Base-by-base conservation (phyloP, 305 asterid species). In the Fraxinus sp. region DNA sequence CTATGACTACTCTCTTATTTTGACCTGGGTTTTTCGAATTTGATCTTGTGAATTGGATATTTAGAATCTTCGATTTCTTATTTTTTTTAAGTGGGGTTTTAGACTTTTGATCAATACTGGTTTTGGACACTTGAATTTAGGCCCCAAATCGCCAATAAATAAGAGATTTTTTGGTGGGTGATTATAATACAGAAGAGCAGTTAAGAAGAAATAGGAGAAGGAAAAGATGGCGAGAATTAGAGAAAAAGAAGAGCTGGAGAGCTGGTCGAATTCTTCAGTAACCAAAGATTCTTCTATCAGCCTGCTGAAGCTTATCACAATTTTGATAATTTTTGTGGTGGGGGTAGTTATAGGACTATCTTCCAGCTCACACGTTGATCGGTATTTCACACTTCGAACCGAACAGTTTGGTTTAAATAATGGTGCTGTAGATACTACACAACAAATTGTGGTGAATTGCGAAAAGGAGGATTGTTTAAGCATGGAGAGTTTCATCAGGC, bases 281-380 rank as follows among this genome's bases (percentile, higher is more conserved):
- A 59, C 90, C 0, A 84, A 84, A 33, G 97, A 94, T 80, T 93
- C 97, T 28, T 90, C 97, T 8, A 39, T 91, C 81, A 90, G 93
- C 82, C 84, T 92, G 46, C 57, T 96, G 36, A 91, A 87, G 86
- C 83, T 93, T 80, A 77, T 96, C 73, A 71, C 91, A 3, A 68
- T 86, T 80, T 87, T 96, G 90, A 93, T 94, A 39, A 82, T 93
- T 36, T 94, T 94, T 80, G 97, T 94, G 30, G 87, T 89, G 36
- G 99, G 99, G 26, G 91, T 96, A 84, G 95, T 94, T 78, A 85
- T 94, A 87, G 99, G 99, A 39, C 78, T 96, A 81, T 89, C 91
- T 80, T 93, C 95, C 52, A 94, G 97, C 80, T 93, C 98, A 24
- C 95, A 96, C 85, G 87, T 96, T 44, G 89, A 88, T 86, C 86